Base-by-base conservation (phyloP, 495 filamentous ascomycete species). In the Pseudoneurospora amorphoporcata region DNA sequence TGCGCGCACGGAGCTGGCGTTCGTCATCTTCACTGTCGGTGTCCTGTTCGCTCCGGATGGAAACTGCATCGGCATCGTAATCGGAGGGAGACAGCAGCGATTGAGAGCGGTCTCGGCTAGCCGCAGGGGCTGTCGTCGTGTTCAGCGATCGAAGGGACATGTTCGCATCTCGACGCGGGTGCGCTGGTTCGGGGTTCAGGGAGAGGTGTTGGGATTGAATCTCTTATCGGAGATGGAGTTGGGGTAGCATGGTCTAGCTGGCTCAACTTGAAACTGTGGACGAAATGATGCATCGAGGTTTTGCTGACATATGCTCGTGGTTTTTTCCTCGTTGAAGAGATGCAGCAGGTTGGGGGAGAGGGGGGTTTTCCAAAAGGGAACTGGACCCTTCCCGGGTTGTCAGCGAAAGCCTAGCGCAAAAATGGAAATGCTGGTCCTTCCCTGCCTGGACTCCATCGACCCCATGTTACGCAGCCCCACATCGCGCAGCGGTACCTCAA, bases 1-100 rank as follows among this genome's bases (percentile, higher is more conserved):
- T 92, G 16, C 91, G 86, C 39, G 88, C 87, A 12, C 86, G 85
- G 70, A 85, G 82, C 37, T 90, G 83, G 71, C 91, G 83, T 72
- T 90, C 87, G 78, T 94, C 92, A 77, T 92, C 90, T 73, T 93
- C 91, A 77, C 88, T 91, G 77, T 93, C 91, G 73, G 88, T 92
- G 79, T 92, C 90, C 79, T 92, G 90, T 75, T 91, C 90, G 76
- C 88, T 90, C 69, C 89, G 87, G 68, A 92, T 81, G 9, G 89
- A 91, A 8, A 88, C 83, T 35, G 87, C 89, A 77, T 92, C 90
- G 75, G 89, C 89, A 74, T 93, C 90, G 81, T 91, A 90, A 58
- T 84, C 83, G 73, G 83, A 80, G 8, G 90, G 89, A 0, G 90
- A 90, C 65, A 92, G 86, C 32, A 90, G 84, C 70, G 85, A 85